Conservation (phyloP, 768 basidiomycete species). For the Phaffia australis region DNA sequence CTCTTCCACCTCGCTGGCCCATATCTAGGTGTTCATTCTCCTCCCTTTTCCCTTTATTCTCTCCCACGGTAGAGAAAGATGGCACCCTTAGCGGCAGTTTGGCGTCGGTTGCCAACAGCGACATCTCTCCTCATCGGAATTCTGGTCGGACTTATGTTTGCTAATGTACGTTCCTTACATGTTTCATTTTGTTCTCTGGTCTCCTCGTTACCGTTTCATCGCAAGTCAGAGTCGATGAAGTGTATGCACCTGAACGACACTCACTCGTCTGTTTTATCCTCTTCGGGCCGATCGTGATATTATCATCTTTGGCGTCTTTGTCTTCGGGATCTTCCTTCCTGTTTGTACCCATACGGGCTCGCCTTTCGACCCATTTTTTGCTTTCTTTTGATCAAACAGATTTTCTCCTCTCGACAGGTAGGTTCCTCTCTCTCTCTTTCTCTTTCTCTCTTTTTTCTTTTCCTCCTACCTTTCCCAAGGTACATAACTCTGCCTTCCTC, state of each 20-base stretch:
- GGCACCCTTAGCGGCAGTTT: slow-evolving; percentile 15
- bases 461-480: not conserved
- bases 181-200: too few relatives aligned
- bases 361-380: not conserved
- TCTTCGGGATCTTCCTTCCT: too few relatives aligned
- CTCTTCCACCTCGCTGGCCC: not conserved
- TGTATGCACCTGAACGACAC: not conserved
- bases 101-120: slow-evolving; percentile 22
- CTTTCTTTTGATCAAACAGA: not conserved
- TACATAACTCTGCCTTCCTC: not conserved
- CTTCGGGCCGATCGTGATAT: too few relatives aligned
- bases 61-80: not conserved
- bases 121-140: slow-evolving; percentile 49
- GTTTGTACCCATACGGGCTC: not conserved
- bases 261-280: too few relatives aligned
- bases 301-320: too few relatives aligned
- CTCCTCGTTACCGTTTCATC: not conserved
- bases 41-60: not conserved
- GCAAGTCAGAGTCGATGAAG: too few relatives aligned
- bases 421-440: not conserved
- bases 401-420: slow-evolving; percentile 17
- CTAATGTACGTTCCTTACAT: slow-evolving; percentile 30
- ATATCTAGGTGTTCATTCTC: too few relatives aligned
- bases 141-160: slow-evolving; percentile 51
- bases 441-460: not conserved